Evolutionary conservation across 768 basidiomycete genomes (phyloP).

Genomic region (Fibroporia radiculosa): DNA sequence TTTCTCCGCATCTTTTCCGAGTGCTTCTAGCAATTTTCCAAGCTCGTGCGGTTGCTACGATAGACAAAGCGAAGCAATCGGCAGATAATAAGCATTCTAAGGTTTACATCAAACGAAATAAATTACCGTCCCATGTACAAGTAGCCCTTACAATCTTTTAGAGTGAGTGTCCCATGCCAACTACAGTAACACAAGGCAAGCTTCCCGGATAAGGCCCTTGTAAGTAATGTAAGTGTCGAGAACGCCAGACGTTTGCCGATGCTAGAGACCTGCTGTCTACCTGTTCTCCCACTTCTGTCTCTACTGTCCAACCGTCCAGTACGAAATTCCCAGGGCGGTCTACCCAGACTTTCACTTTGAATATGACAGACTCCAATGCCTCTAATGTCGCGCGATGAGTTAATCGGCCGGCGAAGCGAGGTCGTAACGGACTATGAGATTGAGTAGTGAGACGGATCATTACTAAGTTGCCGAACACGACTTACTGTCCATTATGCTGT

Average conservation of each 20-base stretch:
- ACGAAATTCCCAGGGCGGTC: slow-evolving; percentile 56
- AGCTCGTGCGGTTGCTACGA: too few species aligned
- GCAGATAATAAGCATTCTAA: too few species aligned
- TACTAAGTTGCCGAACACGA: not conserved
- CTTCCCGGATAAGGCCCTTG: slow-evolving; percentile 27
- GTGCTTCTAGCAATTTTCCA: too few species aligned
- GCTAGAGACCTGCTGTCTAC: not conserved
- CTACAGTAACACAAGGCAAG: slow-evolving; percentile 28
- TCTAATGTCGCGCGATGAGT: slow-evolving; percentile 52
- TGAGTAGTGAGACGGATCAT: not conserved
- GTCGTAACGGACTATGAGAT: slow-evolving; percentile 25
- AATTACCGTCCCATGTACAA: too few species aligned
- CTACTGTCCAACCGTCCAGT: slow-evolving; percentile 61
- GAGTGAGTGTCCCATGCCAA: slow-evolving; percentile 15
- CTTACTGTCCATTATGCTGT: slow-evolving; percentile 9
- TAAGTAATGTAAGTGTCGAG: slow-evolving; percentile 31
- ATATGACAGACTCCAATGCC: slow-evolving; percentile 36
- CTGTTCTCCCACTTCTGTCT: slow-evolving; percentile 51
- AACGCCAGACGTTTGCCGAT: slow-evolving; percentile 21
- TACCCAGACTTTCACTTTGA: slow-evolving; percentile 52
- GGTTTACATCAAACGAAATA: too few species aligned
- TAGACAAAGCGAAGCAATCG: too few species aligned
- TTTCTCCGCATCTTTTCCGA: too few species aligned
- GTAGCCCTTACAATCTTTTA: too few species aligned
- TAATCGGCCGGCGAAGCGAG: slow-evolving; percentile 59